Evolutionary conservation across 169 alveolate species (phyloP).

Genomic region (Cryptosporidium meleagridis): DNA sequence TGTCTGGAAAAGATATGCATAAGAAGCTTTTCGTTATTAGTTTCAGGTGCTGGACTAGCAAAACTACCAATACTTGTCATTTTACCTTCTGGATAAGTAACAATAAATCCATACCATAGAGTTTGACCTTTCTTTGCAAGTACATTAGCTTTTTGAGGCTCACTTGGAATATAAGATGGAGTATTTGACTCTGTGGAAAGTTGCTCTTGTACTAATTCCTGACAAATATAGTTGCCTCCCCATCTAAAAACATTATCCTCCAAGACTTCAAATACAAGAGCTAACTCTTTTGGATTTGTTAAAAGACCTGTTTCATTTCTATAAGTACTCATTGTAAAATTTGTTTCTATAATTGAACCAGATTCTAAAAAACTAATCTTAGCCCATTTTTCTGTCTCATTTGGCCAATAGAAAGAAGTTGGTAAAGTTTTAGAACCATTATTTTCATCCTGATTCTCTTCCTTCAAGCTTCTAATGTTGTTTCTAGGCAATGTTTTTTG

Average conservation of each 20-base stretch:
- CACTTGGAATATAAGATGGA: conserved; percentile 35
- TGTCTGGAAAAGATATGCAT: conserved; percentile 54
- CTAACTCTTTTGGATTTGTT: conserved; percentile 34
- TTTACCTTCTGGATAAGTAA: conserved; percentile 9
- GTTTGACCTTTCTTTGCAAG: conserved; percentile 63
- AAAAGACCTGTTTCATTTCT: neutral
- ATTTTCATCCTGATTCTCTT: neutral
- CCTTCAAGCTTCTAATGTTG: conserved; percentile 26
- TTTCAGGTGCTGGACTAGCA: conserved; percentile 65
- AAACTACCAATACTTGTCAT: conserved; percentile 37
- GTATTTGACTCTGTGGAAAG: conserved; percentile 21
- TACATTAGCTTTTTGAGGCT: conserved; percentile 9
- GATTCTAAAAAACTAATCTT: conserved; percentile 50
- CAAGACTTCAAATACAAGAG: conserved; percentile 48
- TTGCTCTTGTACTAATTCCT: conserved; percentile 58
- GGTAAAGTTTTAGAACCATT: neutral
- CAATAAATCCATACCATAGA: conserved; percentile 45
- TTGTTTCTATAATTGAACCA: conserved; percentile 26
- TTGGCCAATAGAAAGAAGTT: conserved; percentile 56
- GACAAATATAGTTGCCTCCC: conserved; percentile 67
- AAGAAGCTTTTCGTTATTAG: neutral
- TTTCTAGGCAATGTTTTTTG: conserved; percentile 24
- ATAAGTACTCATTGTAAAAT: conserved; percentile 50
- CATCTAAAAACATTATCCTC: conserved; percentile 52
- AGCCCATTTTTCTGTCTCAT: conserved; percentile 68